Base-by-base conservation (phyloP, 176 grass and related monocot species). In the Triticum turgidum region DNA sequence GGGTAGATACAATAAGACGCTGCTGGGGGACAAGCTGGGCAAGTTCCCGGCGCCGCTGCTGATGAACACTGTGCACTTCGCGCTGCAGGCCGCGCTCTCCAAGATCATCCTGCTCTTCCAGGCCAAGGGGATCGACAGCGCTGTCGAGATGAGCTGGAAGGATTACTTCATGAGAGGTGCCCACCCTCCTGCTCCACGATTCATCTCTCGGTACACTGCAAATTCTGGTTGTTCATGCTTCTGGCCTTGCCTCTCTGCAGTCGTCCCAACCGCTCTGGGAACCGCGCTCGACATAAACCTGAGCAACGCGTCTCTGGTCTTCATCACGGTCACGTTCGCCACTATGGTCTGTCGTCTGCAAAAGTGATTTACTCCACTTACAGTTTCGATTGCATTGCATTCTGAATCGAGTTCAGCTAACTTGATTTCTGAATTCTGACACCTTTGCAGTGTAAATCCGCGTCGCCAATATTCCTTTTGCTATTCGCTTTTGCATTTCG, bases 21-120 rank as follows among this genome's bases (percentile, higher is more conserved):
- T 99, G 80, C 90, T 99, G 27, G 97, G 97, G 72, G 94, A 99
- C 68, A 99, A 99, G 89, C 87, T 99, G 58, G 97, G 97, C 77
- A 99, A 94, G 75, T 99, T 99, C 89, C 97, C 97, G 56, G 97
- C 97, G 73, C 97, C 97, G 34, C 91, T 99, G 85, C 88, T 99
- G 61, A 99, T 99, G 97, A 99, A 99, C 89, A 94, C 94, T 70
- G 93, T 99, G 80, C 97, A 99, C 88, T 99, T 97, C 92, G 83
- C 97, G 83, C 82, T 99, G 79, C 97, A 99, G 90, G 97, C 97
- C 64, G 86, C 66, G 69, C 92, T 99, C 68, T 99, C 97, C 49
- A 99, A 96, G 80, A 89, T 94, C 79, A 90, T 96, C 64, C 18
- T 94, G 61, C 79, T 66, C 44, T 82, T 99, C 88, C 97, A 99